Percentiles rank a stretch among this genome's conserved stretches.
phyloP scores from a whole-genome alignment of 768 basidiomycete genomes.

The Russula abietina region DNA sequence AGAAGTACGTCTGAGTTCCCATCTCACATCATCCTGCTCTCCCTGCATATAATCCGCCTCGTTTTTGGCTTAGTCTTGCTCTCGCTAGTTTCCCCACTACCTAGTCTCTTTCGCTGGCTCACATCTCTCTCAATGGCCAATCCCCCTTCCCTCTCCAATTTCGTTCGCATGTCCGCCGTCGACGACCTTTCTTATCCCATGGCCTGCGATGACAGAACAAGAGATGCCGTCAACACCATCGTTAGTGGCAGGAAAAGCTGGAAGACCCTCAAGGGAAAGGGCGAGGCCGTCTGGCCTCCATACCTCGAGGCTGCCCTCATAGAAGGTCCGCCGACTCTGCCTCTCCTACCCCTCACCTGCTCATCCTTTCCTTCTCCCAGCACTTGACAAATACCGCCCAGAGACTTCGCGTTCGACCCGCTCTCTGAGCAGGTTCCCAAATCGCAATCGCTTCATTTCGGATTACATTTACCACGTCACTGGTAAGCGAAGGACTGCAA shows the following conservation, averaged over 20 bases:
- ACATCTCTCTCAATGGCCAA: slow-evolving; percentile 24
- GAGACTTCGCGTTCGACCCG: slow-evolving; percentile 68
- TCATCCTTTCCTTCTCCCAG: slow-evolving; percentile 33
- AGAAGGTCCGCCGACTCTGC: slow-evolving; percentile 45
- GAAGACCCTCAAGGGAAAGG: slow-evolving; percentile 62
- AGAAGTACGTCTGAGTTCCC: slow-evolving; percentile 19
- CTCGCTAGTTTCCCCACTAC: slow-evolving; percentile 13
- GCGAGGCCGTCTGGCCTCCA: slow-evolving; percentile 75
- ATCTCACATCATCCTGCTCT: slow-evolving; percentile 13
- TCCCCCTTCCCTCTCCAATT: slow-evolving; percentile 23
- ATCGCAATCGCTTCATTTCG: slow-evolving; percentile 75
- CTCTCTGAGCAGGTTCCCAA: slow-evolving; percentile 67
- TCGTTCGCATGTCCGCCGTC: slow-evolving; percentile 25
- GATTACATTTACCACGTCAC: slow-evolving; percentile 68
- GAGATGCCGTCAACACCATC: slow-evolving; percentile 60
- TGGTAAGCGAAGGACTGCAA: slow-evolving; percentile 63
- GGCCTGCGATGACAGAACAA: slow-evolving; percentile 27
- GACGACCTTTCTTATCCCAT: slow-evolving; percentile 25
- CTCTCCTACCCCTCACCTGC: neutral
- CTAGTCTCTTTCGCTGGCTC: too few relatives aligned
- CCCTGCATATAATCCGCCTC: slow-evolving; percentile 22
- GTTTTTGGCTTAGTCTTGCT: slow-evolving; percentile 19
- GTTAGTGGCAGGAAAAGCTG: slow-evolving; percentile 66
- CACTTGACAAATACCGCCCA: slow-evolving; percentile 65
- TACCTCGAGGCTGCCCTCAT: slow-evolving; percentile 72